A percentile compares a stretch with the other conserved stretches of the same genome.
These are phyloP conservation scores for Neurospora sp. DNA, from an alignment of 495 filamentous ascomycete genomes.

Conservation along the genomic window DNA sequence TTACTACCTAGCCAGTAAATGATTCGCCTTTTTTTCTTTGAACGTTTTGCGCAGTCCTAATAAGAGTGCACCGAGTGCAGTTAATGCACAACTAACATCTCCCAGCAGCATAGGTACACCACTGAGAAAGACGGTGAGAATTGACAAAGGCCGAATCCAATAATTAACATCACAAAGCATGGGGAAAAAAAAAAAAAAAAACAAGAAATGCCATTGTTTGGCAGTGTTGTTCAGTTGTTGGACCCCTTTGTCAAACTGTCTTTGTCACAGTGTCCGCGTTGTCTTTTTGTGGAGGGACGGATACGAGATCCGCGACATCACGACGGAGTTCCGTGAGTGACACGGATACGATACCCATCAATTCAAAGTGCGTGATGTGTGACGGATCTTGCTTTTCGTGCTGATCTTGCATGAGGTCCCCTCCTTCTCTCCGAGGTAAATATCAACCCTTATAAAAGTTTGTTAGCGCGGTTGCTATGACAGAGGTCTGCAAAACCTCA, in stretches of 20 bases:
- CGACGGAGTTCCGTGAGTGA: neutral
- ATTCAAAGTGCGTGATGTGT: neutral
- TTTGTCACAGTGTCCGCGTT: neutral
- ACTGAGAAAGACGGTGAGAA: neutral
- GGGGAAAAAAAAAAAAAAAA: neutral
- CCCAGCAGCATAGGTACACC: neutral
- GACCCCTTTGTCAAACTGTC: neutral
- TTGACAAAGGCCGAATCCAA: neutral
- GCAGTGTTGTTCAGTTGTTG: neutral
- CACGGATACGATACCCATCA: neutral
- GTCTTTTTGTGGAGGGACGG: neutral
- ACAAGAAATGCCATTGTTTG: neutral
- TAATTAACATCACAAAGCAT: neutral
- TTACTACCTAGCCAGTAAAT: neutral
- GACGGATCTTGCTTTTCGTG: neutral
- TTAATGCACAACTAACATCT: no score
- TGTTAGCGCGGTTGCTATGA: no score
- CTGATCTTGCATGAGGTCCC: neutral
- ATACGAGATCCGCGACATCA: neutral
- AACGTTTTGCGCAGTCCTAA: neutral
- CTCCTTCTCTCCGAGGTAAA: neutral
- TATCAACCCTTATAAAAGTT: no score
- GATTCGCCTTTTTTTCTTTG: neutral
- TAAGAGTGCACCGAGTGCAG: no score
- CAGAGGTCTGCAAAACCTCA: no score